Evolutionary conservation across 192 early-diverging fungal genomes (phyloP).

Genomic region (Funneliformis geosporum): DNA sequence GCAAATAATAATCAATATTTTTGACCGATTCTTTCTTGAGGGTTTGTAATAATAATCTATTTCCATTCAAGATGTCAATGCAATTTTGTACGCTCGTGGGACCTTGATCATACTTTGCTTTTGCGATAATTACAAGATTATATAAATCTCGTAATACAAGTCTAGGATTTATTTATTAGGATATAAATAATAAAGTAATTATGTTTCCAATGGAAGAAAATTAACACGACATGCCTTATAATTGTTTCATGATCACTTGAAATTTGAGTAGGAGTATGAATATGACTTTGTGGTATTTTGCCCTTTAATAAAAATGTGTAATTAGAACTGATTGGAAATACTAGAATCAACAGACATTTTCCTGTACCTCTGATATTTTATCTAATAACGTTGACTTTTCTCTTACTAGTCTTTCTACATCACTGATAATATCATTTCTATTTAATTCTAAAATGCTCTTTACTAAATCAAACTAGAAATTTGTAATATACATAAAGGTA

Average conservation of each 20-base stretch:
- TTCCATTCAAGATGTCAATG: background rate
- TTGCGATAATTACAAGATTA: background rate
- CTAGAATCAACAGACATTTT: no score
- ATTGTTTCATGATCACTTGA: background rate
- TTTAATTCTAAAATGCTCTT: background rate
- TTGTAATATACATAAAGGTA: background rate
- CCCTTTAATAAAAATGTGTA: background rate
- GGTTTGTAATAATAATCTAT: background rate
- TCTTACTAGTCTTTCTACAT: background rate
- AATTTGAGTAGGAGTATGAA: background rate
- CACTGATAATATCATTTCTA: background rate
- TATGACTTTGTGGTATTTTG: background rate
- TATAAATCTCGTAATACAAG: background rate
- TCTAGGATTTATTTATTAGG: background rate
- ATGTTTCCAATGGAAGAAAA: background rate
- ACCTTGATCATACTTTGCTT: background rate
- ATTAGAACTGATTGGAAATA: no score
- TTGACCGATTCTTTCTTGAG: background rate
- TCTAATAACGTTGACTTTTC: background rate
- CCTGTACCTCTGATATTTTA: background rate
- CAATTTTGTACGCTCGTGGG: background rate
- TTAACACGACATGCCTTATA: background rate
- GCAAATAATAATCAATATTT: conserved; percentile 20
- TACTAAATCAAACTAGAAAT: background rate
- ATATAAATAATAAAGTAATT: background rate